A percentile compares a stretch with the other conserved stretches of the same genome.
These are phyloP conservation scores for Teunomyces stri DNA, from an alignment of 805 yeast genomes.

Conservation along the genomic window DNA sequence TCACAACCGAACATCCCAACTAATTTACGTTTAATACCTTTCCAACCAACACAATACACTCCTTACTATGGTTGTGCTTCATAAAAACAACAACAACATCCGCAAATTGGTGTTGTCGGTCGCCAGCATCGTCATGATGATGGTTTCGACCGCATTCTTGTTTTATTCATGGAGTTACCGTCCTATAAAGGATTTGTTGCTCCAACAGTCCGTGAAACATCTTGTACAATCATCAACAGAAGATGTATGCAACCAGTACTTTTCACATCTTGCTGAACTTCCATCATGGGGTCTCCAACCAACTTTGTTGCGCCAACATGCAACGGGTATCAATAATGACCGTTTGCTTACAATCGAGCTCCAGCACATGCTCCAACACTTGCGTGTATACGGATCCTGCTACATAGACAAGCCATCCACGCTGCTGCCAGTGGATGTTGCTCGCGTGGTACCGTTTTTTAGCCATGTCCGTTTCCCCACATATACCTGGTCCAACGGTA, in stretches of 20 bases:
- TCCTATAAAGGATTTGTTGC: background rate
- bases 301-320: background rate
- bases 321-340: background rate
- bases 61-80: background rate
- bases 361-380: background rate
- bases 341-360: background rate
- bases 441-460: slow-evolving; percentile 1
- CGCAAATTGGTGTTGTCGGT: background rate
- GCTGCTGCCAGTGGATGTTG: background rate
- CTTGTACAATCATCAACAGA: background rate
- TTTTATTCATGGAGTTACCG: background rate
- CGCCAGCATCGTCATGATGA: background rate
- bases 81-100: background rate
- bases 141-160: background rate
- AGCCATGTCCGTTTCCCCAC: slow-evolving; percentile 1
- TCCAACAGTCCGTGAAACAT: background rate
- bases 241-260: background rate
- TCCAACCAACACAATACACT: background rate
- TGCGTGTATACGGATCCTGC: background rate
- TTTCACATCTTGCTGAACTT: background rate
- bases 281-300: background rate
- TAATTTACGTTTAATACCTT: background rate
- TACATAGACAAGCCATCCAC: background rate
- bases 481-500: slow-evolving; percentile 1
- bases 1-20: background rate